Conservation (phyloP, 1,139 yeast genomes). For the Hyphopichia pseudoburtonii region DNA sequence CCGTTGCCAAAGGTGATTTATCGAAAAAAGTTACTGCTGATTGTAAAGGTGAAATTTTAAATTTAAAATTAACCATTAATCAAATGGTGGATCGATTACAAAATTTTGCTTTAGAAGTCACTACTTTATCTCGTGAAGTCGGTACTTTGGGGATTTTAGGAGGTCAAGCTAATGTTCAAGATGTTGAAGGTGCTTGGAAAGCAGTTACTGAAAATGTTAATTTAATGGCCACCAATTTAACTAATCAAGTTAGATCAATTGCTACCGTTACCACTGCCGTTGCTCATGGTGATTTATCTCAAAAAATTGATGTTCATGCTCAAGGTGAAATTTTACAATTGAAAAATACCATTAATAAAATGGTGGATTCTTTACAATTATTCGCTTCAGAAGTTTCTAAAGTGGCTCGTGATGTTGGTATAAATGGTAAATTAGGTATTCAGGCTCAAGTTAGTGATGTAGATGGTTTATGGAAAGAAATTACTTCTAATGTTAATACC, state of each 20-base stretch:
- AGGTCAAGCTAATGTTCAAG: conserved; percentile 89
- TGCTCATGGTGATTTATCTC: conserved; percentile 86
- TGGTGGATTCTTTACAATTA: conserved; percentile 88
- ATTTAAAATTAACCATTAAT: conserved; percentile 75
- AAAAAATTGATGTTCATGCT: conserved; percentile 85
- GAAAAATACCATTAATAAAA: conserved; percentile 79
- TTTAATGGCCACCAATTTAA: conserved; percentile 84
- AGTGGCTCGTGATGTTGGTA: conserved; percentile 91
- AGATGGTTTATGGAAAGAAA: conserved; percentile 89
- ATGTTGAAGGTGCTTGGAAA: conserved; percentile 93
- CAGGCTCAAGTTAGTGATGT: conserved; percentile 91
- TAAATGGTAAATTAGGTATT: conserved; percentile 87
- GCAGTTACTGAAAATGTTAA: conserved; percentile 88
- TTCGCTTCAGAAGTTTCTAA: conserved; percentile 87
- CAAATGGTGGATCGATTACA: conserved; percentile 89
- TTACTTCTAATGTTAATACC: conserved; percentile 88
- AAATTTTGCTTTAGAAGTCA: conserved; percentile 85
- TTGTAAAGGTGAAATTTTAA: conserved; percentile 84
- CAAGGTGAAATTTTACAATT: conserved; percentile 82
- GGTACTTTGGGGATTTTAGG: conserved; percentile 90
- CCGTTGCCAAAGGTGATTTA: conserved; percentile 88
- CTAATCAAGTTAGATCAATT: conserved; percentile 85
- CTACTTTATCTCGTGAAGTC: conserved; percentile 82
- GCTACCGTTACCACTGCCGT: conserved; percentile 93
- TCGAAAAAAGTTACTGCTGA: conserved; percentile 85